A percentile compares a stretch with the other conserved stretches of the same genome.
phyloP scores from a whole-genome alignment of 345 rosid species.

The Erysimum cheiranthoides region DNA sequence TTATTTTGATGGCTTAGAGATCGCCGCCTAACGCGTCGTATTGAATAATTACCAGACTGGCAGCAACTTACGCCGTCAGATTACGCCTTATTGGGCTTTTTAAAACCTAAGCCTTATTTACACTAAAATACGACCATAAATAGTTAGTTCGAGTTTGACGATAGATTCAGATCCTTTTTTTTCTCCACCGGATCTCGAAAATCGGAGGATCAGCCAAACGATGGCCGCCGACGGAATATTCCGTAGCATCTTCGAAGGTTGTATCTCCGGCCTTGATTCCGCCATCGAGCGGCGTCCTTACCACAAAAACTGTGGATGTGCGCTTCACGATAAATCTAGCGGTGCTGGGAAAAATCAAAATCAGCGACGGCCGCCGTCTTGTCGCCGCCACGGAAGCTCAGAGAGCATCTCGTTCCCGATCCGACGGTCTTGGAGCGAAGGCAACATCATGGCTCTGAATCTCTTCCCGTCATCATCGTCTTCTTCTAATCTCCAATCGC shows the following conservation, averaged over 20 bases:
- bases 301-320: slow-evolving; percentile 73
- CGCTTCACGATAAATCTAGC: slow-evolving; percentile 52
- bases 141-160: slow-evolving; percentile 9
- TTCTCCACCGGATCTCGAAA: slow-evolving; percentile 38
- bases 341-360: slow-evolving; percentile 37
- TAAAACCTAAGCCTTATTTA: not conserved
- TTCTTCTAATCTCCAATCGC: slow-evolving; percentile 49
- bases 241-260: slow-evolving; percentile 63
- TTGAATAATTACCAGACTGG: not conserved
- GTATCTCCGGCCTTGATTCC: slow-evolving; percentile 58
- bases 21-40: not conserved
- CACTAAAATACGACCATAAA: not conserved
- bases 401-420: slow-evolving; percentile 69
- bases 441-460: slow-evolving; percentile 54
- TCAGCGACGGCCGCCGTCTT: slow-evolving; percentile 33
- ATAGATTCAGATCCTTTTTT: slow-evolving; percentile 23
- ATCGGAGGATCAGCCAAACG: slow-evolving; percentile 44
- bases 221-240: slow-evolving; percentile 70
- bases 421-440: slow-evolving; percentile 74
- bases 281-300: slow-evolving; percentile 71
- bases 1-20: not conserved
- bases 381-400: slow-evolving; percentile 45
- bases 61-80: not conserved
- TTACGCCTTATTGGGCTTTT: not conserved
- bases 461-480: slow-evolving; percentile 24